Evolutionary conservation across 306 rosid species (phyloP).

Genomic region (Dalbergia cultrata): DNA sequence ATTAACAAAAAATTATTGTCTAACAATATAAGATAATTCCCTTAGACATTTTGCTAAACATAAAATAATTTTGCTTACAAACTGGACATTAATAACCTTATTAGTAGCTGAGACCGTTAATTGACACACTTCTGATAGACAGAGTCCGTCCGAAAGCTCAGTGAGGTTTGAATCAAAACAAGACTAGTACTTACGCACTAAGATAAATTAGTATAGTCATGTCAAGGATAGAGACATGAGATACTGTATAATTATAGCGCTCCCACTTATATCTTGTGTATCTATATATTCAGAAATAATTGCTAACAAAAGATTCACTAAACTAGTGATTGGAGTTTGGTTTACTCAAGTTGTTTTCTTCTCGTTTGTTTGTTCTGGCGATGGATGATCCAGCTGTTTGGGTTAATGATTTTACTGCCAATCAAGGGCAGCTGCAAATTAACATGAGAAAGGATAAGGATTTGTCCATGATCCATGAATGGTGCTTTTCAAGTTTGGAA

Average conservation of each 20-base stretch:
- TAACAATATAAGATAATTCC: too few relatives aligned
- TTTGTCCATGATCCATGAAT: constrained; percentile 16
- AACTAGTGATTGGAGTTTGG: constrained; percentile 31
- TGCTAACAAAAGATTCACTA: constrained; percentile 27
- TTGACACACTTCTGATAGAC: neutral
- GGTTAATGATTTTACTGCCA: constrained; percentile 42
- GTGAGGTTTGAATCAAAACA: constrained; percentile 9
- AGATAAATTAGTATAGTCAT: constrained; percentile 35
- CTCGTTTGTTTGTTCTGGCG: constrained; percentile 6
- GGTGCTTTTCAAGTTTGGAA: constrained; percentile 53
- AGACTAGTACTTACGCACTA: constrained; percentile 33
- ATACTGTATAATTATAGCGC: neutral
- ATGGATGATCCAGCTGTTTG: constrained; percentile 1
- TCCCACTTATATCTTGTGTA: neutral
- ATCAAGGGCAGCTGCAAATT: neutral
- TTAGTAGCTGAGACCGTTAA: constrained; percentile 6
- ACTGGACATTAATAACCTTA: constrained; percentile 8
- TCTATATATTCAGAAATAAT: neutral
- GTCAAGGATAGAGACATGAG: constrained; percentile 39
- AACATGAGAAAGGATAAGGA: constrained; percentile 22
- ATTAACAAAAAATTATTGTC: too few relatives aligned
- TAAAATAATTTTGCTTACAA: neutral
- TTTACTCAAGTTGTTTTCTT: neutral
- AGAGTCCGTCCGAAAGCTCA: constrained; percentile 14
- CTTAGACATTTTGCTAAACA: too few relatives aligned